These are phyloP conservation scores for Leccinum barrowsii DNA, from an alignment of 768 basidiomycete species.

Conservation along the genomic window DNA sequence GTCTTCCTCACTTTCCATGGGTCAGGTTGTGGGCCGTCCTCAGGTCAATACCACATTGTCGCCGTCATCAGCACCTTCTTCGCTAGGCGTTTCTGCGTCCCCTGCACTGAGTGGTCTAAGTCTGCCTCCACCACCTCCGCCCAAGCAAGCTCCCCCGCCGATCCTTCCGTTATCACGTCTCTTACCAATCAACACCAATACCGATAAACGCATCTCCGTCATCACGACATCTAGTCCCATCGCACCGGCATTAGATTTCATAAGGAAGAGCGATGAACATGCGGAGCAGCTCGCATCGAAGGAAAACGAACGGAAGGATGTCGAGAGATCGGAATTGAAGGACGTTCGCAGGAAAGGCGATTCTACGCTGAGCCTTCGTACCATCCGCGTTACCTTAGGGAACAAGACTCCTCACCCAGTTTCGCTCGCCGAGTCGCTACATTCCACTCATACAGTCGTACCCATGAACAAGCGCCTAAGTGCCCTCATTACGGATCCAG, in stretches of 20 bases:
- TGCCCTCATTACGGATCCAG: slow-evolving; percentile 62
- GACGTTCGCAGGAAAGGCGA: slow-evolving; percentile 81
- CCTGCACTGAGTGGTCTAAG: slow-evolving; percentile 31
- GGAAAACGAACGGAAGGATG: slow-evolving; percentile 29
- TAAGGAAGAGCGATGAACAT: slow-evolving; percentile 40
- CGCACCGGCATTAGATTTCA: slow-evolving; percentile 54
- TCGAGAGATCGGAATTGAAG: slow-evolving; percentile 44
- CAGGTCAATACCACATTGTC: slow-evolving; percentile 21
- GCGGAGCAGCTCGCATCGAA: slow-evolving; percentile 18
- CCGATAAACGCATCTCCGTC: slow-evolving; percentile 46
- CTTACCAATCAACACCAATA: slow-evolving; percentile 17
- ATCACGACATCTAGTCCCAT: slow-evolving; percentile 54
- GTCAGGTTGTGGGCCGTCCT: slow-evolving; percentile 34
- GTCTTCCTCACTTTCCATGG: slow-evolving; percentile 29
- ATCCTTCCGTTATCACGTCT: slow-evolving; percentile 23
- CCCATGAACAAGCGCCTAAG: slow-evolving; percentile 65
- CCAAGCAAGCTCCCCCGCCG: slow-evolving; percentile 29
- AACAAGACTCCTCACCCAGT: slow-evolving; percentile 63
- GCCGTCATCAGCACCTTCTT: slow-evolving; percentile 27
- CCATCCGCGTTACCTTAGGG: slow-evolving; percentile 55
- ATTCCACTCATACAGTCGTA: slow-evolving; percentile 70
- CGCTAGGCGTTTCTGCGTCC: slow-evolving; percentile 21
- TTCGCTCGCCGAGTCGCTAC: slow-evolving; percentile 74
- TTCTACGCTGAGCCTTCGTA: slow-evolving; percentile 74
- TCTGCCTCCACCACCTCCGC: slow-evolving; percentile 37